A percentile compares a stretch with the other conserved stretches of the same genome.
phyloP scores from a whole-genome alignment of 2,329 filamentous ascomycete species.

The Fusarium coicis region DNA sequence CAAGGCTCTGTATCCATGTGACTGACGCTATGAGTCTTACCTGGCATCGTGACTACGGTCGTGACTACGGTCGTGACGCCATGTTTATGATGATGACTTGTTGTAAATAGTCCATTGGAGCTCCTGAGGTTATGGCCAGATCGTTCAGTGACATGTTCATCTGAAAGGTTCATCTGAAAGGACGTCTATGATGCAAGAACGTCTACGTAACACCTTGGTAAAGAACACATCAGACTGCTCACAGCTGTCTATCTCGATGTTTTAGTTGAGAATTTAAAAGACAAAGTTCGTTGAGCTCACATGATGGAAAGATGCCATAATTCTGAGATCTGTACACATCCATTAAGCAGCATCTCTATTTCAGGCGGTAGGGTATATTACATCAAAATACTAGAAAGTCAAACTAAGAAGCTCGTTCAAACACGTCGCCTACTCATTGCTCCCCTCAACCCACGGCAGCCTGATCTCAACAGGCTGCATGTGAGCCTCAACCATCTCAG shows the following conservation, averaged over 20 bases:
- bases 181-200: neutral
- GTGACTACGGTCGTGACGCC: neutral
- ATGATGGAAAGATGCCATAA: neutral
- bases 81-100: neutral
- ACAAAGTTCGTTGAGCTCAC: neutral
- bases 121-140: neutral
- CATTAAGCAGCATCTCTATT: neutral
- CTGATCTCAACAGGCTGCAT: constrained; percentile 63
- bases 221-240: neutral
- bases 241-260: neutral
- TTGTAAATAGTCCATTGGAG: neutral
- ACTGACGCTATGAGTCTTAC: neutral
- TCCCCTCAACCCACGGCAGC: constrained; percentile 59
- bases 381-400: constrained; percentile 1
- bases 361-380: constrained; percentile 18
- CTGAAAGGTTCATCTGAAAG: too few species aligned
- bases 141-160: too few species aligned
- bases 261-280: neutral
- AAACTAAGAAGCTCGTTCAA: neutral
- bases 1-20: neutral
- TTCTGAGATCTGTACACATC: neutral
- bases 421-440: neutral
- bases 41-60: neutral
- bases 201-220: neutral
- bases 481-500: constrained; percentile 58